Percentiles rank a stretch among this genome's conserved stretches.
Evolutionary conservation across 768 basidiomycete genomes (phyloP).

Genomic region (Cystoderma amianthinum): DNA sequence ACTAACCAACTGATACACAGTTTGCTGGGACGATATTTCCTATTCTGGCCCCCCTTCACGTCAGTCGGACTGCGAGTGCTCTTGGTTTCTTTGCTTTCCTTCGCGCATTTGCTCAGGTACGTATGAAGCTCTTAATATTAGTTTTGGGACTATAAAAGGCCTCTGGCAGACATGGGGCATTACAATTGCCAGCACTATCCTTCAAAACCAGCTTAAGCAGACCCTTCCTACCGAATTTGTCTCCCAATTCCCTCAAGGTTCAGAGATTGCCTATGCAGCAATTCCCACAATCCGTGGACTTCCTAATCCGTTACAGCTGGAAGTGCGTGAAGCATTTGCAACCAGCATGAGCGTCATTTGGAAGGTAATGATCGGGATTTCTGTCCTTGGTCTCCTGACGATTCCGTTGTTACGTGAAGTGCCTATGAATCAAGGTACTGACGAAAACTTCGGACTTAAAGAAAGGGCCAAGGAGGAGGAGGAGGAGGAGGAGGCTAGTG

Average conservation of each 20-base stretch:
- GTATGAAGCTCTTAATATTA: not conserved
- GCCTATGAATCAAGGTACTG: too few relatives aligned
- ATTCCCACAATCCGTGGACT: slow-evolving; percentile 34
- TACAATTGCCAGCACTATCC: slow-evolving; percentile 41
- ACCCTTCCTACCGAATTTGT: slow-evolving; percentile 33
- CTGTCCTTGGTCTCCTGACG: slow-evolving; percentile 25
- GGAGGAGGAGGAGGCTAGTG: too few relatives aligned
- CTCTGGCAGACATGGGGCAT: slow-evolving; percentile 39
- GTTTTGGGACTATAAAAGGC: not conserved
- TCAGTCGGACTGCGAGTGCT: slow-evolving; percentile 29
- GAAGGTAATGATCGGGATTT: slow-evolving; percentile 33
- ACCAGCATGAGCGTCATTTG: slow-evolving; percentile 31
- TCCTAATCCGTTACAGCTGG: slow-evolving; percentile 16
- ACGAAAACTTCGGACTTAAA: too few relatives aligned
- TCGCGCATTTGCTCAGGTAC: slow-evolving; percentile 26
- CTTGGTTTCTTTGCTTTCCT: slow-evolving; percentile 34
- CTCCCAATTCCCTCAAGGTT: slow-evolving; percentile 22
- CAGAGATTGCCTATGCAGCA: slow-evolving; percentile 31
- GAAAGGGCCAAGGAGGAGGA: too few relatives aligned
- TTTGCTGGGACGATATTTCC: too few relatives aligned
- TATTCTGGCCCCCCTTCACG: too few relatives aligned
- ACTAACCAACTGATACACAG: too few relatives aligned
- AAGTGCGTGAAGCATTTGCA: slow-evolving; percentile 36
- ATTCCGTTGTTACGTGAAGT: too few relatives aligned
- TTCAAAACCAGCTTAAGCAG: slow-evolving; percentile 29